phyloP scores from a whole-genome alignment of 345 rosid species.

The Excoecaria agallocha region DNA sequence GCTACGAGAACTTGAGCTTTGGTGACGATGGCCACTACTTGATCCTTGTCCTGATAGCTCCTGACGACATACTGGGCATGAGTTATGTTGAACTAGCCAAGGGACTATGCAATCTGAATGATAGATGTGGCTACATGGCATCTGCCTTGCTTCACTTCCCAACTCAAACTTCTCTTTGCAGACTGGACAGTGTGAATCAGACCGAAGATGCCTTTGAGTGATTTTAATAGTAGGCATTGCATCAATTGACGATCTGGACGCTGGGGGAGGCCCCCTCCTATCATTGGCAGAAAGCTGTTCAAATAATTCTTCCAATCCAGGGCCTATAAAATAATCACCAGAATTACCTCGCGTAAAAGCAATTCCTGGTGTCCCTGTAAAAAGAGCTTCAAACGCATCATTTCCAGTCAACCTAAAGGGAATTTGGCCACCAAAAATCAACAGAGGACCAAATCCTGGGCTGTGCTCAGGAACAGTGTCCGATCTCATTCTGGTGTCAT shows the following conservation, averaged over 20 bases:
- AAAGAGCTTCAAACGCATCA: conserved; percentile 65
- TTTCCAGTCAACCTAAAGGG: conserved; percentile 69
- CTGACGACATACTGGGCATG: conserved; percentile 48
- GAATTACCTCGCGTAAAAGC: conserved; percentile 62
- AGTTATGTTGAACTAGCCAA: conserved; percentile 44
- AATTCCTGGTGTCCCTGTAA: conserved; percentile 65
- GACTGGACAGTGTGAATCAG: conserved; percentile 42
- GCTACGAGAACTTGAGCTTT: conserved; percentile 42
- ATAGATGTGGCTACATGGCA: conserved; percentile 45
- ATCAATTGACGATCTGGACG: conserved; percentile 34
- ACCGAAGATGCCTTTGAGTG: conserved; percentile 32
- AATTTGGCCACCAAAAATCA: conserved; percentile 82
- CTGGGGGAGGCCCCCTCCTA: conserved; percentile 37
- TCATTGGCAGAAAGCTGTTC: conserved; percentile 30
- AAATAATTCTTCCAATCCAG: conserved; percentile 38
- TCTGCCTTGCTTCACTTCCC: conserved; percentile 42
- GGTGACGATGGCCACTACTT: conserved; percentile 43
- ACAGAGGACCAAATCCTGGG: conserved; percentile 59
- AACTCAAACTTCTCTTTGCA: conserved; percentile 45
- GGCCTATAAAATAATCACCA: conserved; percentile 53
- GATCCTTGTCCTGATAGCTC: conserved; percentile 65
- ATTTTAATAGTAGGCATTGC: conserved; percentile 39
- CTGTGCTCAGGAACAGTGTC: conserved; percentile 50
- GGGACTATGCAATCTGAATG: conserved; percentile 42
- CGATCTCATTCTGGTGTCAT: conserved; percentile 52